phyloP scores from a whole-genome alignment of 108 stramenopile genomes.

The Seminavis robusta region DNA sequence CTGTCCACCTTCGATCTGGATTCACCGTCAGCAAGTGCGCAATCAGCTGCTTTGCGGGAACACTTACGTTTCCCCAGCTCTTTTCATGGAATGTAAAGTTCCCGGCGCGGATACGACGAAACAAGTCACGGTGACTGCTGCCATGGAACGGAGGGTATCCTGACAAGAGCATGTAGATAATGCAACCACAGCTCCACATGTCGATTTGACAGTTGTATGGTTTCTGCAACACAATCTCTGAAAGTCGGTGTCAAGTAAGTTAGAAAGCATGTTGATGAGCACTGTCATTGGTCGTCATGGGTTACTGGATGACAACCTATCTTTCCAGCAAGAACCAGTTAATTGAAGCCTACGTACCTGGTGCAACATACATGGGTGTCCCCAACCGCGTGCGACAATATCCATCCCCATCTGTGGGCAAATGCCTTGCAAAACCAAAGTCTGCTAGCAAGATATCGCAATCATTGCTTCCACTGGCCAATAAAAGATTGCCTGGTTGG shows the following conservation, averaged over 20 bases:
- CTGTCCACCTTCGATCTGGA: slow-evolving; percentile 60
- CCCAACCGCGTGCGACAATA: slow-evolving; percentile 85
- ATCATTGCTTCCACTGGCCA: slow-evolving; percentile 45
- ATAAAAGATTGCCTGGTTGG: slow-evolving; percentile 82
- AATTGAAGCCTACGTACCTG: slow-evolving; percentile 35
- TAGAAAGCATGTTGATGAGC: neutral
- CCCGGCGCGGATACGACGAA: slow-evolving; percentile 55
- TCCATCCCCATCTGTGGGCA: slow-evolving; percentile 30
- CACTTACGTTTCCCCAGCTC: slow-evolving; percentile 63
- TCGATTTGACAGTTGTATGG: slow-evolving; percentile 83
- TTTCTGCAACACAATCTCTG: slow-evolving; percentile 44
- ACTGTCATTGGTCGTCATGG: neutral
- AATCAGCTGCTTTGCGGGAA: slow-evolving; percentile 77
- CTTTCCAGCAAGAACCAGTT: neutral
- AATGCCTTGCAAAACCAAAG: slow-evolving; percentile 90
- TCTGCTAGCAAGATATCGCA: slow-evolving; percentile 77
- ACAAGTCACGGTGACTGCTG: slow-evolving; percentile 38
- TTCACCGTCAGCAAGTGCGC: slow-evolving; percentile 60
- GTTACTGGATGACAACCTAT: neutral
- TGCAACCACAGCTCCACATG: slow-evolving; percentile 91
- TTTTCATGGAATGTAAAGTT: slow-evolving; percentile 69
- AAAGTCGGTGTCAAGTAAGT: neutral
- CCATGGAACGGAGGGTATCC: slow-evolving; percentile 53
- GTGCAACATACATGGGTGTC: slow-evolving; percentile 93
- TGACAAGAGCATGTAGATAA: slow-evolving; percentile 86